Percentiles rank a stretch among this genome's conserved stretches.
Conservation (phyloP, 495 filamentous ascomycete species). For the Daldinia vernicosa region DNA sequence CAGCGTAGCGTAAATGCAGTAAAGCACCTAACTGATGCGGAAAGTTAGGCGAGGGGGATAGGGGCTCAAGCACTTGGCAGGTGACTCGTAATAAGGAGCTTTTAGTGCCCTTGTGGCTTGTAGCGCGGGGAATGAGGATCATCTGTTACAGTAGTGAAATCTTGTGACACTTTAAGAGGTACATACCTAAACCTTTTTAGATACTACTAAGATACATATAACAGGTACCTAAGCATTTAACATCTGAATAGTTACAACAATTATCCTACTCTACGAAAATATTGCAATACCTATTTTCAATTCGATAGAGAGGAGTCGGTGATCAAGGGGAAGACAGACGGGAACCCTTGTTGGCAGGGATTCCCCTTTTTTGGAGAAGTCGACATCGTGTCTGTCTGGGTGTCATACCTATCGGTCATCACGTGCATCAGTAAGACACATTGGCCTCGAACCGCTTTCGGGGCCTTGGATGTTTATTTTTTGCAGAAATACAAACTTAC, state of each 20-base stretch:
- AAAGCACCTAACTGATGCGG: neutral
- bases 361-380: conserved; percentile 22
- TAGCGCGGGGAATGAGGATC: conserved; percentile 38
- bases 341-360: neutral
- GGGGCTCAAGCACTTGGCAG: conserved; percentile 22
- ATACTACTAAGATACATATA: neutral
- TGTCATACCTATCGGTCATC: conserved; percentile 34
- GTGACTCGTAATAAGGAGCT: conserved; percentile 23
- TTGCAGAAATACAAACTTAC: conserved; percentile 6
- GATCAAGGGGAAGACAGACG: neutral
- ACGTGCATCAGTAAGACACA: conserved; percentile 42
- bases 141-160: conserved; percentile 18
- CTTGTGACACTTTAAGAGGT: conserved; percentile 10
- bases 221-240: no score
- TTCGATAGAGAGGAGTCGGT: neutral
- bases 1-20: neutral
- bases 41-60: neutral
- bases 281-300: neutral
- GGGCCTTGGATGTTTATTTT: conserved; percentile 1
- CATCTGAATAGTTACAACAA: neutral
- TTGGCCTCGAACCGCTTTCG: conserved; percentile 19
- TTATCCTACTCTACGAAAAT: neutral
- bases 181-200: neutral
- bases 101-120: conserved; percentile 21
- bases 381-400: conserved; percentile 15